Evolutionary conservation across 2,329 filamentous ascomycete species (phyloP).

Genomic region (Metarhizium brunneum): DNA sequence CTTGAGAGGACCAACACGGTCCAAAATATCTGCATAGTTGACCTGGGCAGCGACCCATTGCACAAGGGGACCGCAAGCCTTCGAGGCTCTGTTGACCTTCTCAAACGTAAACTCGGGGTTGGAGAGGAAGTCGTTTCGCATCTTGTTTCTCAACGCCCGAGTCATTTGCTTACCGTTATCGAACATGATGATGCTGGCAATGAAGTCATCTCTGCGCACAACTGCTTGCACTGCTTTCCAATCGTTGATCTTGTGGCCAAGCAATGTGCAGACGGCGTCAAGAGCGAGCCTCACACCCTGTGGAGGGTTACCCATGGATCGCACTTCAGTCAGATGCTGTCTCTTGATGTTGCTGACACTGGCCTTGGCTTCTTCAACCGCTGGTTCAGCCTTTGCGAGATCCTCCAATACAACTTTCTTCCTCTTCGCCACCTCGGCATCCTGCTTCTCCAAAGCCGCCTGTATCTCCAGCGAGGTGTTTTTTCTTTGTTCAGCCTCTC

Average conservation of each 20-base stretch:
- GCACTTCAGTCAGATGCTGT: constrained; percentile 92
- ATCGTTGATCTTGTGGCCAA: constrained; percentile 80
- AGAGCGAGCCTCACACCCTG: constrained; percentile 83
- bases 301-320: constrained; percentile 92
- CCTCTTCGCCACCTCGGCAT: constrained; percentile 74
- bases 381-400: constrained; percentile 83
- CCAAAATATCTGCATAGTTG: constrained; percentile 93
- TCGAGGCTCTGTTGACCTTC: constrained; percentile 90
- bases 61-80: constrained; percentile 91
- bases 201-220: constrained; percentile 89
- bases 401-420: constrained; percentile 80
- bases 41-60: constrained; percentile 97
- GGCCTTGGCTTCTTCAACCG: constrained; percentile 84
- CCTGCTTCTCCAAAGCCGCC: constrained; percentile 76
- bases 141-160: constrained; percentile 66
- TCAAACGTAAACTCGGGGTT: constrained; percentile 96
- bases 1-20: constrained; percentile 84
- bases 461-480: constrained; percentile 83
- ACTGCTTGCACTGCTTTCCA: constrained; percentile 90
- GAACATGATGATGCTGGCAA: constrained; percentile 94
- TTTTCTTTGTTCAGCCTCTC: constrained; percentile 87
- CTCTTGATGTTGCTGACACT: constrained; percentile 98
- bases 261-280: constrained; percentile 90
- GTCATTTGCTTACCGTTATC: constrained; percentile 97
- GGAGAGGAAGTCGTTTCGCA: constrained; percentile 85